A percentile compares a stretch with the other conserved stretches of the same genome.
phyloP scores from a whole-genome alignment of 192 early-diverging fungal genomes.

The Coemansia sp. region DNA sequence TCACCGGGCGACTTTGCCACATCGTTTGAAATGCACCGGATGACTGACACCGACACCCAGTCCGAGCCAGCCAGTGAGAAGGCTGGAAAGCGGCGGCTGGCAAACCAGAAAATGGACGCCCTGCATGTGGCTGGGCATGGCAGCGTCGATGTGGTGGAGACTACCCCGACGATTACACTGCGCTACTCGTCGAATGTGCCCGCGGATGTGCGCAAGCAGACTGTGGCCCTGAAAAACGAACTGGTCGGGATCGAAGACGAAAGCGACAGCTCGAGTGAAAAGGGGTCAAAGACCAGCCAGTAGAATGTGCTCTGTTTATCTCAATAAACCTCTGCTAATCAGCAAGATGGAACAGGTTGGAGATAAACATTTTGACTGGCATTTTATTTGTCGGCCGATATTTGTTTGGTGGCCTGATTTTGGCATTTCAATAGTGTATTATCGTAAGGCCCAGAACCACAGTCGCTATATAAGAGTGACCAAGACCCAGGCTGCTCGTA shows the following conservation, averaged over 20 bases:
- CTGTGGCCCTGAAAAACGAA: constrained; percentile 52
- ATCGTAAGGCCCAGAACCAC: not conserved
- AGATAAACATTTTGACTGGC: no score
- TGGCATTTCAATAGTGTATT: not conserved
- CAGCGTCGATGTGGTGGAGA: constrained; percentile 48
- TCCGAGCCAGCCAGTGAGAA: constrained; percentile 2
- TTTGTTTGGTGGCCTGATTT: not conserved
- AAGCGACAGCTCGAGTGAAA: constrained; percentile 31
- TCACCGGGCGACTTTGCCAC: constrained; percentile 47
- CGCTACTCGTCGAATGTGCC: constrained; percentile 52
- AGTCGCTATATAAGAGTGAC: not conserved
- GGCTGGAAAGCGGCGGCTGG: constrained; percentile 33
- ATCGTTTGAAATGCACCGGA: constrained; percentile 44
- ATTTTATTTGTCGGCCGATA: no score
- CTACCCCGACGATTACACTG: constrained; percentile 48
- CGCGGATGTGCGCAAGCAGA: constrained; percentile 45
- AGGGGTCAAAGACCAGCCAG: constrained; percentile 1
- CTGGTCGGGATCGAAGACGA: constrained; percentile 49
- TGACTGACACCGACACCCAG: constrained; percentile 1
- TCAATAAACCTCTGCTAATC: no score
- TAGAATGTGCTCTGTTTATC: not conserved
- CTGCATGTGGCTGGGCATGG: constrained; percentile 50
- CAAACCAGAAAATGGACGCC: constrained; percentile 48
- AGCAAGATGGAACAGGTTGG: no score
- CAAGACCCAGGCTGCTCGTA: not conserved